Evolutionary conservation across 2,329 filamentous ascomycete genomes (phyloP), one percentile per base, ranked within the genome.

Genomic region (Aspergillus ibericus): DNA sequence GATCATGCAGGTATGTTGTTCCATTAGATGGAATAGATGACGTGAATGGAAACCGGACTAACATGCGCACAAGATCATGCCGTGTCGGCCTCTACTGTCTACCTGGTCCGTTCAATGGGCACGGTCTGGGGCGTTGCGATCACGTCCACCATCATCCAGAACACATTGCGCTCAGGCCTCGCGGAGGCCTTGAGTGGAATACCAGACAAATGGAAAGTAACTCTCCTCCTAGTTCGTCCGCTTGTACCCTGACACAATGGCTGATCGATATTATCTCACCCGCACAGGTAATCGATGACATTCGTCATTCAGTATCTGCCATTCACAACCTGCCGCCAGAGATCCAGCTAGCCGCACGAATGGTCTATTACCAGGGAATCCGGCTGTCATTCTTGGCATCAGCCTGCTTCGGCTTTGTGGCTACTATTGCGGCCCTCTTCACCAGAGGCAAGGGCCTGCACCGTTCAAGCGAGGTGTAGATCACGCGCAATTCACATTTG

Each of bases 121-220:
- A 83, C 81, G 0, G 85, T 88, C 15, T 88, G 84, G 81, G 85
- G 86, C 9, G 86, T 88, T 1, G 85, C 86, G 0, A 76, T 85
- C 35, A 84, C 84, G 0, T 86, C 85, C 8, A 81, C 85, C 6
- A 85, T 88, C 46, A 78, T 87, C 34, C 86, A 88, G 71, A 88
- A 84, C 57, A 83, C 82, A 56, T 77, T 88, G 63, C 83, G 78
- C 64, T 73, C 79, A 64, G 77, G 80, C 60, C 77, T 88, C 25
- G 81, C 82, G 5, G 72, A 76, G 60, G 84, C 80, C 63, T 74
- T 88, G 70, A 78, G 75, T 67, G 81, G 79, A 68, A 75, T 87
- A 68, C 78, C 82, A 60, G 78, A 86, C 63, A 86, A 85, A 80
- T 80, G 78, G 73, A 80, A 77, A 78, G 84, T 86, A 82, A 63